Evolutionary conservation across 768 basidiomycete genomes (phyloP).

Genomic region (Megacollybia marginata): DNA sequence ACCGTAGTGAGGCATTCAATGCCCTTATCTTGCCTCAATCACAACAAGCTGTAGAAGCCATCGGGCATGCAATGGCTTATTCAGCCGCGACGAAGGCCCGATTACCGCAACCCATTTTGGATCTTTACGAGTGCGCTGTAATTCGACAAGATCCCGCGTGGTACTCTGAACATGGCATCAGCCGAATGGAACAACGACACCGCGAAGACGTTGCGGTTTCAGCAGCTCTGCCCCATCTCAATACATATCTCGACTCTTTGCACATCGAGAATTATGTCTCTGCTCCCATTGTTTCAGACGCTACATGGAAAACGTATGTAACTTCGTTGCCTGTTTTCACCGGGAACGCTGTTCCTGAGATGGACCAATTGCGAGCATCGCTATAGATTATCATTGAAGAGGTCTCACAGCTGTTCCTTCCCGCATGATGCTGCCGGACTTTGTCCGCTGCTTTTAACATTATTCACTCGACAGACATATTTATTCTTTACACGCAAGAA

Average conservation of each 20-base stretch:
- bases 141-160: constrained; percentile 50
- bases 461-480: no score
- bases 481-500: neutral
- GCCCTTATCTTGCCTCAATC: constrained; percentile 50
- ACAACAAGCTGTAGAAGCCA: constrained; percentile 45
- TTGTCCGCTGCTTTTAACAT: no score
- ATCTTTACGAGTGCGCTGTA: constrained; percentile 46
- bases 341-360: constrained; percentile 29
- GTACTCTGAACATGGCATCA: constrained; percentile 48
- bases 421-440: no score
- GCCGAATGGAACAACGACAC: constrained; percentile 37
- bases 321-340: constrained; percentile 31
- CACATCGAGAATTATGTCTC: constrained; percentile 41
- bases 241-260: constrained; percentile 33
- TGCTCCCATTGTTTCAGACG: constrained; percentile 47
- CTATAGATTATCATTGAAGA: constrained; percentile 17
- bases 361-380: constrained; percentile 34
- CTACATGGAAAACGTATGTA: constrained; percentile 40
- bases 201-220: constrained; percentile 41
- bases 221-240: constrained; percentile 35
- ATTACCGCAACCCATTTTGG: constrained; percentile 41
- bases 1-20: constrained; percentile 47
- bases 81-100: constrained; percentile 38
- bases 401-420: no score
- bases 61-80: constrained; percentile 58